These are phyloP conservation scores for Pleomassaria siparia DNA, from an alignment of 2,329 filamentous ascomycete species.

Conservation along the genomic window DNA sequence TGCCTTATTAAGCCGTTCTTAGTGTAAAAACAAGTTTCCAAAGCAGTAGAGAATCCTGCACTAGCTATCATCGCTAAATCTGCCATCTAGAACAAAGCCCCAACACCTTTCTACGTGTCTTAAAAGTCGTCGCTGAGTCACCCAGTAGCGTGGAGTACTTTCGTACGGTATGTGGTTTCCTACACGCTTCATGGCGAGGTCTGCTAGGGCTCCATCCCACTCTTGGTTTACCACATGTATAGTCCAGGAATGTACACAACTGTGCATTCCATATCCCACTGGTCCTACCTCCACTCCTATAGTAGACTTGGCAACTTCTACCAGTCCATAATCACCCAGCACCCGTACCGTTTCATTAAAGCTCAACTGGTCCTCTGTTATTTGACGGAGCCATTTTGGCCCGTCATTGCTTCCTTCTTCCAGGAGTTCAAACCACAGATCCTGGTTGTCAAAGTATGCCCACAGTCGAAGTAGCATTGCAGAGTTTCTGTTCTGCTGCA, in stretches of 20 bases:
- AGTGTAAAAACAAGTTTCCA: conserved; percentile 6
- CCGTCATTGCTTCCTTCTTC: conserved; percentile 5
- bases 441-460: conserved; percentile 47
- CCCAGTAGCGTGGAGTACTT: conserved; percentile 7
- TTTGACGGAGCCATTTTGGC: conserved; percentile 20
- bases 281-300: conserved; percentile 8
- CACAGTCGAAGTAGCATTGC: conserved; percentile 45
- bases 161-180: conserved; percentile 5
- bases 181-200: conserved; percentile 11
- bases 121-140: conserved; percentile 11
- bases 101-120: conserved; percentile 7
- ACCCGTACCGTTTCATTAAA: conserved; percentile 28
- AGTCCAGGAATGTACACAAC: conserved; percentile 35
- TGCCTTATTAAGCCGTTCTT: conserved; percentile 14
- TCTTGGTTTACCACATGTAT: conserved; percentile 24
- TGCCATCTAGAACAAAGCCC: conserved; percentile 4
- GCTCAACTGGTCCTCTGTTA: conserved; percentile 20
- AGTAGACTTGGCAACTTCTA: conserved; percentile 17
- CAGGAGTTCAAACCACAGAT: conserved; percentile 52
- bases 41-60: background rate
- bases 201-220: conserved; percentile 12
- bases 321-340: conserved; percentile 29
- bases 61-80: background rate
- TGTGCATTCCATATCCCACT: conserved; percentile 32
- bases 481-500: conserved; percentile 29